Conservation (phyloP, 768 basidiomycete genomes). For the Tricholoma furcatifolium region DNA sequence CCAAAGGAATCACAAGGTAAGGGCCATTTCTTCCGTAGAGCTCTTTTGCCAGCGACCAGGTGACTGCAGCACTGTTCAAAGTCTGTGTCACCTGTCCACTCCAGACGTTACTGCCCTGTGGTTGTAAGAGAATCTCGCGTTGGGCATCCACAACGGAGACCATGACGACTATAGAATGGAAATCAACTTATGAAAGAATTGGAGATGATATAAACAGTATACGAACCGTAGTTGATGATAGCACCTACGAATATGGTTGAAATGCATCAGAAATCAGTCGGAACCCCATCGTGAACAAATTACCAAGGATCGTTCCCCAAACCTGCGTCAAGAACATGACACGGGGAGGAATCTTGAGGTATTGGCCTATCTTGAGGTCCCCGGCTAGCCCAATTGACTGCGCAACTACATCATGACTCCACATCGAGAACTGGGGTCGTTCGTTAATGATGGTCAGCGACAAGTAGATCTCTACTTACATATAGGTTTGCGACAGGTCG, state of each 20-base stretch:
- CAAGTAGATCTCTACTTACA: constrained; percentile 28
- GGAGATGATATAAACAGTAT: not conserved
- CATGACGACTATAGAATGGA: constrained; percentile 49
- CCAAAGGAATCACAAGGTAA: constrained; percentile 56
- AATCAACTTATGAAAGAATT: not conserved
- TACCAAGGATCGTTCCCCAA: constrained; percentile 62
- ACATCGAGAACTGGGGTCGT: constrained; percentile 56
- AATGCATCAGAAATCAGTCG: not conserved
- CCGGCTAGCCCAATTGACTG: constrained; percentile 52
- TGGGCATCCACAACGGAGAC: constrained; percentile 51
- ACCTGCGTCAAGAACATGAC: constrained; percentile 48
- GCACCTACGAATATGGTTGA: constrained; percentile 26
- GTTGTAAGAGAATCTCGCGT: constrained; percentile 49
- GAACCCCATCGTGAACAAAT: not conserved
- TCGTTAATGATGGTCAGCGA: not conserved
- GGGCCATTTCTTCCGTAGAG: constrained; percentile 53
- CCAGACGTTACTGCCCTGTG: constrained; percentile 62
- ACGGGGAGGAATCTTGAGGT: constrained; percentile 31
- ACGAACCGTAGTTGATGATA: constrained; percentile 36
- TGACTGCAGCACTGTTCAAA: constrained; percentile 57
- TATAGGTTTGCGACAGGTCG: constrained; percentile 71
- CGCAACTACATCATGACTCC: constrained; percentile 61
- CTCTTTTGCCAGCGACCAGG: constrained; percentile 62
- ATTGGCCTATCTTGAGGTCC: constrained; percentile 74
- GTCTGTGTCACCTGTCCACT: constrained; percentile 50